Evolutionary conservation across 208 protist genomes (phyloP).

Genomic region (Leishmania tropica): DNA sequence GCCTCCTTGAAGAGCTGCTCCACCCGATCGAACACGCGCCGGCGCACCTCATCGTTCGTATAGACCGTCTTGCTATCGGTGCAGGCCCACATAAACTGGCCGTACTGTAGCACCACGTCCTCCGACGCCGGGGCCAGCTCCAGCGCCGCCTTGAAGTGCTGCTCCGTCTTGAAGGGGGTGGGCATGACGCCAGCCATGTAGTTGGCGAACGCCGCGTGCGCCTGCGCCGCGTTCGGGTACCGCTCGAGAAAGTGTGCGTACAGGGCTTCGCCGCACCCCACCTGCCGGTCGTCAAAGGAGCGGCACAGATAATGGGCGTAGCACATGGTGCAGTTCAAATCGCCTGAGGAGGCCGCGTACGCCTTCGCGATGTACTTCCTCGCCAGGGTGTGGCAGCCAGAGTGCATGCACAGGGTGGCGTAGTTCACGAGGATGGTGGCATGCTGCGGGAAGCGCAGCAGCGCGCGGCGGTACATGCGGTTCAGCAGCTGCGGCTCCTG

Average conservation of each 20-base stretch:
- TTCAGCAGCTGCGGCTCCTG: constrained; percentile 63
- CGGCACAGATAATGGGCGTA: constrained; percentile 74
- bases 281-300: constrained; percentile 47
- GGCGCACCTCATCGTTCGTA: constrained; percentile 37
- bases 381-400: constrained; percentile 47
- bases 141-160: constrained; percentile 63
- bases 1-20: constrained; percentile 57
- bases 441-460: constrained; percentile 58
- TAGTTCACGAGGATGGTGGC: constrained; percentile 79
- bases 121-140: constrained; percentile 45
- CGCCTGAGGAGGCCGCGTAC: constrained; percentile 53
- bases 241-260: constrained; percentile 53
- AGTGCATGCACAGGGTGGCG: constrained; percentile 74
- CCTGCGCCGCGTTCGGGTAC: constrained; percentile 32
- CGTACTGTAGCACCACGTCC: constrained; percentile 59
- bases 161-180: constrained; percentile 55
- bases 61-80: constrained; percentile 39
- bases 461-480: constrained; percentile 57
- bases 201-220: constrained; percentile 62
- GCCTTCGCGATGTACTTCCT: constrained; percentile 75
- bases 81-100: constrained; percentile 65
- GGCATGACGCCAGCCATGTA: constrained; percentile 66
- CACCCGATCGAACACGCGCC: constrained; percentile 48
- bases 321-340: constrained; percentile 62
- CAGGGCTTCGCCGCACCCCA: constrained; percentile 47